phyloP scores from a whole-genome alignment of 805 yeast genomes.

The Ogataea chonburiensis region DNA sequence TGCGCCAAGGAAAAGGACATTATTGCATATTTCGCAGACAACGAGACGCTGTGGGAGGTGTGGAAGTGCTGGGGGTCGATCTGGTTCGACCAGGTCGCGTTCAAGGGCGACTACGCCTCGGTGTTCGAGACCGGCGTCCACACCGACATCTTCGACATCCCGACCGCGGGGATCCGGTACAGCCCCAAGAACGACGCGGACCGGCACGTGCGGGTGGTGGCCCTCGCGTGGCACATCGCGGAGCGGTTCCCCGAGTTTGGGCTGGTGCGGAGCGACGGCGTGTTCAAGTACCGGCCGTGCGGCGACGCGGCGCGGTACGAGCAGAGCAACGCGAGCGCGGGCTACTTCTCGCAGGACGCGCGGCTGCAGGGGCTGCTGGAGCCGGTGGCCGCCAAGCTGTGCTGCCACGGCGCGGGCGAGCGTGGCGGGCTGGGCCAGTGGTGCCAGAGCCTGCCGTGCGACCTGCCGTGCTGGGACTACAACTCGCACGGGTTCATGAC shows the following conservation, averaged over 20 bases:
- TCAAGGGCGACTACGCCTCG: slow-evolving; percentile 52
- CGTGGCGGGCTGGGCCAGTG: slow-evolving; percentile 14
- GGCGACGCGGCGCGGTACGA: slow-evolving; percentile 9
- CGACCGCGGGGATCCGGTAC: slow-evolving; percentile 59
- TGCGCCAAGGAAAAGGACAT: slow-evolving; percentile 35
- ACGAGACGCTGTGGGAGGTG: slow-evolving; percentile 68
- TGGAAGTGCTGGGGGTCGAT: slow-evolving; percentile 86
- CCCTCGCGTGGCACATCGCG: slow-evolving; percentile 51
- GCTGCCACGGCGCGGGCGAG: slow-evolving; percentile 6
- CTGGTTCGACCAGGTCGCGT: slow-evolving; percentile 65
- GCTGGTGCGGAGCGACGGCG: slow-evolving; percentile 43
- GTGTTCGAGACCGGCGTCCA: slow-evolving; percentile 55
- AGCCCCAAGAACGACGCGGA: slow-evolving; percentile 47
- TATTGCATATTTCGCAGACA: slow-evolving; percentile 50
- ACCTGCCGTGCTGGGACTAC: slow-evolving; percentile 30
- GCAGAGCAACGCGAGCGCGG: slow-evolving; percentile 22
- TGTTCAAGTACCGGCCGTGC: slow-evolving; percentile 40
- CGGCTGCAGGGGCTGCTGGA: slow-evolving; percentile 26
- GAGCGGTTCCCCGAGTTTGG: slow-evolving; percentile 53
- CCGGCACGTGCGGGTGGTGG: slow-evolving; percentile 49
- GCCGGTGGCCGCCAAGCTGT: slow-evolving; percentile 15
- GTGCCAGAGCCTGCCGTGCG: slow-evolving; percentile 20
- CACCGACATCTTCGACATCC: slow-evolving; percentile 60
- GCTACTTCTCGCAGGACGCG: slow-evolving; percentile 27
- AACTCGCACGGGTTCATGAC: slow-evolving; percentile 35